A percentile compares a stretch with the other conserved stretches of the same genome.
Evolutionary conservation across 805 yeast species (phyloP).

Genomic region (Lipomyces sp.): DNA sequence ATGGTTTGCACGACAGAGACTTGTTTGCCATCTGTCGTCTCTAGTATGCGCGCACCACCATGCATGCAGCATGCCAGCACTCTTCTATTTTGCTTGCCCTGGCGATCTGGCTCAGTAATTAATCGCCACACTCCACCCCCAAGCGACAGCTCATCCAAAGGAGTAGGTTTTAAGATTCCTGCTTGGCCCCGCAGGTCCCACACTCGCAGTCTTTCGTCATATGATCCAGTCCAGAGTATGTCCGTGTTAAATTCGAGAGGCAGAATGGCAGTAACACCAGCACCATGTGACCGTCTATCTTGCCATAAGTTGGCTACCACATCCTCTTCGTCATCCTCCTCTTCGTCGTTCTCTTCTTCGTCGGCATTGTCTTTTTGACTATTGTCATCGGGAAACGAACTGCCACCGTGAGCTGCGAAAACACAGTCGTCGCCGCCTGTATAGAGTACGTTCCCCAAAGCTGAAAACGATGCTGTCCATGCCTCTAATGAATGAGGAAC

Average conservation of each 20-base stretch:
- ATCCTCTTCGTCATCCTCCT: neutral
- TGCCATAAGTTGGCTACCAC: constrained; percentile 29
- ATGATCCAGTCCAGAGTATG: constrained; percentile 80
- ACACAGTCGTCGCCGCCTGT: constrained; percentile 86
- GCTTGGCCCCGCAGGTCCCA: constrained; percentile 57
- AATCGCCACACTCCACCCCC: constrained; percentile 98
- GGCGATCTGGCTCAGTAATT: constrained; percentile 51
- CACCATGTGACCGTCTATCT: constrained; percentile 63
- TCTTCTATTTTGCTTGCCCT: neutral
- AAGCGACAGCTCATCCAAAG: constrained; percentile 47
- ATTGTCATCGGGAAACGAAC: constrained; percentile 14
- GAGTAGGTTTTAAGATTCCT: constrained; percentile 43
- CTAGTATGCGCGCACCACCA: constrained; percentile 78
- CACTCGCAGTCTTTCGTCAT: constrained; percentile 73
- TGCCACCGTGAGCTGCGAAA: constrained; percentile 47
- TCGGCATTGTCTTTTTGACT: no score
- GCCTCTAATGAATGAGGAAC: constrained; percentile 67
- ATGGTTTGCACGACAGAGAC: constrained; percentile 20
- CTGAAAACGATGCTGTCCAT: constrained; percentile 75
- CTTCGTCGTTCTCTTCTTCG: neutral
- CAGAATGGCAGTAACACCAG: constrained; percentile 86
- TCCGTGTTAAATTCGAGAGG: constrained; percentile 43
- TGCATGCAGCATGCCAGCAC: constrained; percentile 85
- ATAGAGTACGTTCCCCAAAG: constrained; percentile 50
- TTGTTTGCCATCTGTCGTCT: constrained; percentile 32